phyloP scores from a whole-genome alignment of 768 basidiomycete genomes.

The Hirschioporus abietinus region DNA sequence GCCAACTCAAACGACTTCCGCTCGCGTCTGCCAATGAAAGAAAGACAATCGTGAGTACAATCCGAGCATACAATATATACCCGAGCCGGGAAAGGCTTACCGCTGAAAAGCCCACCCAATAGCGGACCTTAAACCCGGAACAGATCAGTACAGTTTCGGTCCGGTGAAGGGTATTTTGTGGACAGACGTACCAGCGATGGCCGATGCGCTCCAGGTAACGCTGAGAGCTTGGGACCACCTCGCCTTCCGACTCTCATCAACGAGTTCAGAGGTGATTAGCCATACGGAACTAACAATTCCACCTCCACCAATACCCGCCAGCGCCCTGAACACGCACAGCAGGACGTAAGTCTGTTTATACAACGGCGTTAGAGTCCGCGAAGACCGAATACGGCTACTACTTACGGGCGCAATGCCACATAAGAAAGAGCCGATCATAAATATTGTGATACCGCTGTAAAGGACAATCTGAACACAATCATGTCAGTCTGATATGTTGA shows the following conservation, averaged over 20 bases:
- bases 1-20: conserved; percentile 47
- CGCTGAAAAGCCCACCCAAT: conserved; percentile 77
- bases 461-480: conserved; percentile 48
- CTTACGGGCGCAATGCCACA: conserved; percentile 71
- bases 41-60: conserved; percentile 5
- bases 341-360: conserved; percentile 37
- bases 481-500: conserved; percentile 7
- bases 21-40: conserved; percentile 6
- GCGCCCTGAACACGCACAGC: conserved; percentile 60
- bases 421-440: conserved; percentile 72
- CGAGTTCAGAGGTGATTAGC: conserved; percentile 83
- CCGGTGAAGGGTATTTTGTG: not conserved
- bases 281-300: conserved; percentile 84
- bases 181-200: conserved; percentile 40
- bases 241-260: conserved; percentile 61
- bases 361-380: conserved; percentile 14
- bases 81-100: conserved; percentile 32
- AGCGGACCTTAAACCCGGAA: conserved; percentile 46
- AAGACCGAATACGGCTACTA: conserved; percentile 10
- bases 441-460: conserved; percentile 68
- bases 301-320: conserved; percentile 80
- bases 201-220: conserved; percentile 83
- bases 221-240: conserved; percentile 86
- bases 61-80: not conserved
- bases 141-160: not conserved